Evolutionary conservation across 495 filamentous ascomycete genomes (phyloP), one percentile per base, ranked within the genome.

Genomic region (Lasiosphaeria hispida): DNA sequence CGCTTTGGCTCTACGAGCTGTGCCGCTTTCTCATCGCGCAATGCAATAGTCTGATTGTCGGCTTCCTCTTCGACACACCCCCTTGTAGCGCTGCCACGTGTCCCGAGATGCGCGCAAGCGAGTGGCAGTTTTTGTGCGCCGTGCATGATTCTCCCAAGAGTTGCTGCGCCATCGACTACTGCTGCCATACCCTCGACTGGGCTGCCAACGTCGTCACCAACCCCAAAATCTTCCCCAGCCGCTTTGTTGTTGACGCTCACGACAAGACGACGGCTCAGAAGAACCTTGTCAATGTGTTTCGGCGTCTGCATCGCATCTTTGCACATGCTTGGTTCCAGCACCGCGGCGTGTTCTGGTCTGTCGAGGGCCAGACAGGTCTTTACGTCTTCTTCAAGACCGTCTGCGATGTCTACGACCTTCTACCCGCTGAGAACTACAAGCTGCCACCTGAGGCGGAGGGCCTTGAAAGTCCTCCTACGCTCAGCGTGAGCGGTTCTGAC

Each of bases 291-390:
- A 97, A 96, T 71, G 92, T 98, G 52, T 96, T 97, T 73, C 83
- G 95, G 51, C 82, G 94, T 7, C 81, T 97, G 49, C 96, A 98
- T 71, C 83, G 94, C 45, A 97, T 98, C 69, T 97, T 97, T 68
- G 95, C 94, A 49, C 94, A 98, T 65, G 94, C 94, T 10, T 98
- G 94, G 94, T 98, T 96, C 71, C 92, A 96, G 70, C 94, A 98
- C 68, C 84, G 91, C 15, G 85, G 85, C 48, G 87, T 96, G n/a
- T 98, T 97, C 67, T 97, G 92, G 92, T 85, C 89, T 39, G 87
- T 97, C n/a, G 95, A 98, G 71, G 81, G 81, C 10, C 82, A 89
- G 68, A 87, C 87, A 45, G 94, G 94, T 9, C 72, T 98, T 1
- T 98, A 97, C 69, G 80, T 94, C 39, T 87, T 98, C 58, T 97